Percentiles rank a stretch among this genome's conserved stretches.
phyloP scores from a whole-genome alignment of 106 monocot species.

The Apostasia shenzhenica region DNA sequence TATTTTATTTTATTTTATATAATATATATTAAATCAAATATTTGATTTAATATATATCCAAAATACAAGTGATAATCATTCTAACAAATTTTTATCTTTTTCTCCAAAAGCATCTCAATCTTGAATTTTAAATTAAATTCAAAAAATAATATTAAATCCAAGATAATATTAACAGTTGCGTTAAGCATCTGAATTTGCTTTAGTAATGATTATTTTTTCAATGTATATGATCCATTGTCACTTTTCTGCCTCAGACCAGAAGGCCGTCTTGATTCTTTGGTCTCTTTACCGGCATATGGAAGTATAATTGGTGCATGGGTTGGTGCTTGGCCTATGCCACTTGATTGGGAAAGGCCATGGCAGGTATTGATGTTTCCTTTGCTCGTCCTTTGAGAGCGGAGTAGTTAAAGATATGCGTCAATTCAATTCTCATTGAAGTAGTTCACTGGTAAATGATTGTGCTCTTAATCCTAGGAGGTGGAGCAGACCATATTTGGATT shows the following conservation, averaged over 20 bases:
- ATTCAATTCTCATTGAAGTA: neutral
- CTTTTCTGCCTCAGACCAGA: slow-evolving; percentile 32
- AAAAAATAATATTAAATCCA: neutral
- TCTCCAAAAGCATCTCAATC: too few species aligned
- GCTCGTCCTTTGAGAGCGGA: neutral
- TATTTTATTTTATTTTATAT: too few species aligned
- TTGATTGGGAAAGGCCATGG: slow-evolving; percentile 98
- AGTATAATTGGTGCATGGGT: slow-evolving; percentile 90
- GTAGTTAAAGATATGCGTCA: neutral
- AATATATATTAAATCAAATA: too few species aligned
- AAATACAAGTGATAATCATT: too few species aligned
- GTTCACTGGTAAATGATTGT: neutral
- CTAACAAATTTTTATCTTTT: too few species aligned
- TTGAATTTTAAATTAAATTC: too few species aligned
- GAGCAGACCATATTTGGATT: too few species aligned
- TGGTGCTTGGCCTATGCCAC: slow-evolving; percentile 98
- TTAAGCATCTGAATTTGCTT: neutral
- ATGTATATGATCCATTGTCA: neutral
- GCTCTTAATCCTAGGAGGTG: neutral
- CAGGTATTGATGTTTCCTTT: slow-evolving; percentile 46
- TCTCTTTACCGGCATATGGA: slow-evolving; percentile 81
- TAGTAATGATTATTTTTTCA: neutral
- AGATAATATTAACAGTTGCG: neutral
- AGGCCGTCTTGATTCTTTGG: slow-evolving; percentile 47
- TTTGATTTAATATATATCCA: too few species aligned